Base-by-base conservation (phyloP, 345 rosid genomes). In the Streptanthus diversifolius region DNA sequence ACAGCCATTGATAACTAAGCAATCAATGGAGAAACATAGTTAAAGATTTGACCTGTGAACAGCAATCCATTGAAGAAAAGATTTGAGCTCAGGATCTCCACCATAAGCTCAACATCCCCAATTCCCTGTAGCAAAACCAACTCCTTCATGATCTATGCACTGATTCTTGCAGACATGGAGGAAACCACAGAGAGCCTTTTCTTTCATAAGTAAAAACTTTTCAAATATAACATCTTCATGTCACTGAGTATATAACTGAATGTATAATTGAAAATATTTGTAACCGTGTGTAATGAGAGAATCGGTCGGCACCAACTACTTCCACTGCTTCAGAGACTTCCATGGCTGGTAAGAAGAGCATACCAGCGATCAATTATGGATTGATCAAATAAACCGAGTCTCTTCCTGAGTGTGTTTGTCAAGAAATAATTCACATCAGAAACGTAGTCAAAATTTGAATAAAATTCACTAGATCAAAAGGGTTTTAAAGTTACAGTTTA, bases 71-170 rank as follows among this genome's bases (percentile, higher is more conserved):
- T 93, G 98, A 75, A 91, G 83, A 52, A 93, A 68, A 76, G 86
- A 51, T 83, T 93, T 93, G 35, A 93, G 57, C 60, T 87, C 86
- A 65, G 97, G 90, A 80, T 93, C 97, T 66, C 95, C 98, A 61
- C 97, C 91, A 82, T 87, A 93, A 68, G 85, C 95, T 68, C 98
- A 97, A 53, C 97, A 90, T n/a, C 97, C 97, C 97, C 98, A 91
- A 68, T 93, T 93, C 45, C 97, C 96, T 0, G 97, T 91, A 19
- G 78, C 96, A 73, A 93, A 78, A 71, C 96, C 89, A 10, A 80
- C 75, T 57, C 21, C 84, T 80, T 86, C 83, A 41, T 54, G 43
- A 19, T 80, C 70, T 11, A 69, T 43, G 68, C 53, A 72, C 49
- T 36, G 63, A 32, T 55, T 65, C 64, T 70, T 86, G 72, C 84